Conservation (phyloP, 1,284 basidiomycete genomes). For the Sphagnurus paluster region DNA sequence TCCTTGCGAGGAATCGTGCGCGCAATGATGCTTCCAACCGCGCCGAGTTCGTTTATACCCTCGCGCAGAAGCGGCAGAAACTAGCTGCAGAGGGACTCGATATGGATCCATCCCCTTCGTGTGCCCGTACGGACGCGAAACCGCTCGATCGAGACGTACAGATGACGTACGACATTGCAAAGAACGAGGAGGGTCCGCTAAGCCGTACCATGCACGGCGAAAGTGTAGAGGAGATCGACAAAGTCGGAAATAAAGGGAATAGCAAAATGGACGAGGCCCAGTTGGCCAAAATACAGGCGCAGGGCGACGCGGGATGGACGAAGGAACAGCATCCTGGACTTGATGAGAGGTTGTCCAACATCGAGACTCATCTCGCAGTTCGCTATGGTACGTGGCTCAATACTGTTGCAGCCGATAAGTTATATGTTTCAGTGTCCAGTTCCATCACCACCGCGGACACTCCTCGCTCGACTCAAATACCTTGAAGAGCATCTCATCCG, state of each 20-base stretch:
- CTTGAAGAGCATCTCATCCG: constrained; percentile 74
- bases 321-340: constrained; percentile 54
- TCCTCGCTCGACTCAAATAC: constrained; percentile 63
- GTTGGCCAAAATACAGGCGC: background rate
- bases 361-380: constrained; percentile 70
- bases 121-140: constrained; percentile 72
- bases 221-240: background rate
- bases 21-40: constrained; percentile 75
- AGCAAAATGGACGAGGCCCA: constrained; percentile 7
- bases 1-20: constrained; percentile 66
- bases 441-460: constrained; percentile 62
- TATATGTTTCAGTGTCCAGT: constrained; percentile 40
- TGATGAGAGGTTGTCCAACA: constrained; percentile 58
- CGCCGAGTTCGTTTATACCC: constrained; percentile 63
- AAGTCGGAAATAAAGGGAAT: constrained; percentile 22
- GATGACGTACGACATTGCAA: constrained; percentile 82
- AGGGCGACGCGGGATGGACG: constrained; percentile 31
- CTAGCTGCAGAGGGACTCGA: constrained; percentile 24
- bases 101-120: constrained; percentile 40
- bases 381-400: constrained; percentile 57
- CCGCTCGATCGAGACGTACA: constrained; percentile 68
- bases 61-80: constrained; percentile 52
- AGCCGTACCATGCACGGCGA: constrained; percentile 43
- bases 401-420: background rate
- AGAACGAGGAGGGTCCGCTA: constrained; percentile 75